These are phyloP conservation scores for Colletotrichum gigasporum DNA, from an alignment of 2,329 filamentous ascomycete genomes.

Conservation along the genomic window DNA sequence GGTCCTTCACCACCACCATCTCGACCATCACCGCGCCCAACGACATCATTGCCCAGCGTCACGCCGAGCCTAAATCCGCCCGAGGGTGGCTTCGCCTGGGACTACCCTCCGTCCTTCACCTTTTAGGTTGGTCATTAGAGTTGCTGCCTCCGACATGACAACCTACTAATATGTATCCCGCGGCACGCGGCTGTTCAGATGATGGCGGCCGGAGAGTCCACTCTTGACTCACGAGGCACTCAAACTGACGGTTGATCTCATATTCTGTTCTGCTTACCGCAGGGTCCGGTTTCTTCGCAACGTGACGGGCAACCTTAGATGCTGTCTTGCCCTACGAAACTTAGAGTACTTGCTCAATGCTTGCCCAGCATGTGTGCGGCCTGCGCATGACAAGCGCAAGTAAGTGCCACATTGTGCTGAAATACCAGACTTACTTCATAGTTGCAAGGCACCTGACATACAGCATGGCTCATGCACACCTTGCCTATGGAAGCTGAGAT, in stretches of 20 bases:
- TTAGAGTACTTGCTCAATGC: too few species aligned
- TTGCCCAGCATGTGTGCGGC: neutral
- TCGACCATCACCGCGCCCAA: neutral
- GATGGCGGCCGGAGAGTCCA: conserved; percentile 7
- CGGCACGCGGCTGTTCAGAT: conserved; percentile 23
- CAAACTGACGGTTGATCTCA: conserved; percentile 19
- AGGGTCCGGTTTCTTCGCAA: neutral
- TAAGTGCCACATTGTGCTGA: too few species aligned
- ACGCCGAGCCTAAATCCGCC: neutral
- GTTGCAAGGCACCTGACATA: too few species aligned
- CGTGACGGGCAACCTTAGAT: neutral
- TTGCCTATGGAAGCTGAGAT: too few species aligned
- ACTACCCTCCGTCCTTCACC: neutral
- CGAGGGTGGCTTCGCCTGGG: neutral
- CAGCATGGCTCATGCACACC: too few species aligned
- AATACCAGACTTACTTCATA: too few species aligned
- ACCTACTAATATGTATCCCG: conserved; percentile 15
- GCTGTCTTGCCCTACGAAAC: neutral
- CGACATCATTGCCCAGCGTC: neutral
- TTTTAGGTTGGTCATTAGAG: conserved; percentile 14
- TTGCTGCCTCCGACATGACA: conserved; percentile 24
- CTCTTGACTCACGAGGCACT: neutral
- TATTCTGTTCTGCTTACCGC: neutral
- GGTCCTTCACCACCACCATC: neutral
- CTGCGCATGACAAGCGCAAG: neutral